A percentile compares a stretch with the other conserved stretches of the same genome.
Conservation (phyloP, 768 basidiomycete genomes). For the Lentinula raphanica region DNA sequence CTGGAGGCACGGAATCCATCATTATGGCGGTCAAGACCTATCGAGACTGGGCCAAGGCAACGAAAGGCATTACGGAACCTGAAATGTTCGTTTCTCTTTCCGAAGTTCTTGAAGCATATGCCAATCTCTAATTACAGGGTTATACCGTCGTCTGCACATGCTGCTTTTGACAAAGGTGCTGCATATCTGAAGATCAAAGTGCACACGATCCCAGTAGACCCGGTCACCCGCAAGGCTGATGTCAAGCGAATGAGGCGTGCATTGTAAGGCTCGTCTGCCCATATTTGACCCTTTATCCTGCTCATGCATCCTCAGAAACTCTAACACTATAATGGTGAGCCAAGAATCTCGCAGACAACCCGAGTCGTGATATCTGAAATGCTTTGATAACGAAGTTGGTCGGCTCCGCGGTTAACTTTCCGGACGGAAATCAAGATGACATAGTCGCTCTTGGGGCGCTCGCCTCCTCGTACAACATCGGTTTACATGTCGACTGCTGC, state of each 20-base stretch:
- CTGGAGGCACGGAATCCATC: constrained; percentile 94
- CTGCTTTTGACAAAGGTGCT: constrained; percentile 92
- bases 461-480: constrained; percentile 69
- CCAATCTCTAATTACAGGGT: constrained; percentile 44
- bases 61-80: constrained; percentile 85
- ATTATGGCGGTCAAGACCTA: constrained; percentile 94
- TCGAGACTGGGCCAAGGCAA: constrained; percentile 82
- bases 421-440: constrained; percentile 82
- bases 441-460: constrained; percentile 74
- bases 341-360: constrained; percentile 6
- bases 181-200: constrained; percentile 88
- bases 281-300: neutral
- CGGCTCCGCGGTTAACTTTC: constrained; percentile 82
- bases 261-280: constrained; percentile 53
- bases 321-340: constrained; percentile 91
- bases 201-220: constrained; percentile 79
- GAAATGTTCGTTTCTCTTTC: constrained; percentile 61
- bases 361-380: neutral
- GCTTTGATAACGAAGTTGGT: constrained; percentile 49
- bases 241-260: constrained; percentile 75
- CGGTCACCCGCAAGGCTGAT: constrained; percentile 70
- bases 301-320: constrained; percentile 49
- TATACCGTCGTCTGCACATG: constrained; percentile 80
- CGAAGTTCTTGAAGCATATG: neutral
- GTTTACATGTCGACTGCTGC: constrained; percentile 93